Evolutionary conservation across 1,139 yeast species (phyloP).

Genomic region (Geotrichum phurueaensis): DNA sequence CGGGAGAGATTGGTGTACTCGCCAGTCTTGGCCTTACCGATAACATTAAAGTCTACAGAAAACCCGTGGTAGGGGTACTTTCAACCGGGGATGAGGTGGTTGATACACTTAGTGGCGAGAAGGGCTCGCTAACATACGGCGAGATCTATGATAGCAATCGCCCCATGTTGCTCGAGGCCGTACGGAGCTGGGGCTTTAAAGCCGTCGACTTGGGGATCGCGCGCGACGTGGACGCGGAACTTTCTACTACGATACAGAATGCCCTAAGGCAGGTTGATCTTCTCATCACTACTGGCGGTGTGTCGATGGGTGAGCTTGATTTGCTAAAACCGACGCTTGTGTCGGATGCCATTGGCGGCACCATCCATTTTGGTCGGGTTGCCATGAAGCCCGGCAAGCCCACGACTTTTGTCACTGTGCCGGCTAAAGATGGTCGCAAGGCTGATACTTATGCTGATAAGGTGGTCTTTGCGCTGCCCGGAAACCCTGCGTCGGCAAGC

Average conservation of each 20-base stretch:
- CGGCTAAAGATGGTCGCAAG: constrained; percentile 6
- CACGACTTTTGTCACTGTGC: constrained; percentile 46
- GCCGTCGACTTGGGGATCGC: constrained; percentile 44
- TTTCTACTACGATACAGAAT: constrained; percentile 27
- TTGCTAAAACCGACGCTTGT: constrained; percentile 45
- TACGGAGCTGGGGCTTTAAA: constrained; percentile 34
- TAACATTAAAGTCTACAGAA: constrained; percentile 35
- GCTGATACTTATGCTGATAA: constrained; percentile 11
- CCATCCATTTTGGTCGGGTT: constrained; percentile 47
- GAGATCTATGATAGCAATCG: constrained; percentile 47
- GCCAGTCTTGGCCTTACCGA: constrained; percentile 40
- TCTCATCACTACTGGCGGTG: constrained; percentile 48
- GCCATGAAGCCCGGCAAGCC: constrained; percentile 54
- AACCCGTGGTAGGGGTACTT: constrained; percentile 43
- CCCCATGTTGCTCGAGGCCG: constrained; percentile 39
- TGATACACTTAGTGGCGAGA: constrained; percentile 27
- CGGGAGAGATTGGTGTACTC: constrained; percentile 46
- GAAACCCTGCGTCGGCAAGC: constrained; percentile 49
- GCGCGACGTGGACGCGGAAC: constrained; percentile 31
- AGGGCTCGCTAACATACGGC: constrained; percentile 33
- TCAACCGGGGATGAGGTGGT: constrained; percentile 49
- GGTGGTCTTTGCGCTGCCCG: constrained; percentile 45
- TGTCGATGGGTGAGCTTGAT: constrained; percentile 51
- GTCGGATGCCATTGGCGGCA: constrained; percentile 36
- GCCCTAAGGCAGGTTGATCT: constrained; percentile 38